A percentile compares a stretch with the other conserved stretches of the same genome.
phyloP scores from a whole-genome alignment of 495 filamentous ascomycete genomes.

The Lophium mytilinum region DNA sequence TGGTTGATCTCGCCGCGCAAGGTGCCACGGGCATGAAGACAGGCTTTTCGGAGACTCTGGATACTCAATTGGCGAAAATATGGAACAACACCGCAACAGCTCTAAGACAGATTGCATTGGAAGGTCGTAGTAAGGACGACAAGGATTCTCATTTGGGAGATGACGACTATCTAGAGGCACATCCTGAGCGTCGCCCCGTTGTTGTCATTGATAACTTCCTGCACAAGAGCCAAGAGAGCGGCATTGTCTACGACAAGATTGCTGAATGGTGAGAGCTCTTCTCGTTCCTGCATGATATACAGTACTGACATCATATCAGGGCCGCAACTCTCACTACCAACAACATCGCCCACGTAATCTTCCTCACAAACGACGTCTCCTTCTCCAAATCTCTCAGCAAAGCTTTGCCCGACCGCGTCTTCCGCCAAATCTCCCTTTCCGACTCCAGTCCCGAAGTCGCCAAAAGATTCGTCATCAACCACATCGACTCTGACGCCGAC shows the following conservation, averaged over 20 bases:
- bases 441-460: constrained; percentile 81
- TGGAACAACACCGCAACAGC: constrained; percentile 78
- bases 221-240: constrained; percentile 63
- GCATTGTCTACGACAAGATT: constrained; percentile 79
- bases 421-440: constrained; percentile 73
- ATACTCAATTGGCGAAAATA: constrained; percentile 86
- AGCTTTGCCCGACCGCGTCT: constrained; percentile 82
- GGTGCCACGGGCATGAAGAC: constrained; percentile 91
- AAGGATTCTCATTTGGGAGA: constrained; percentile 65
- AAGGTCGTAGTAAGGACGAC: constrained; percentile 57
- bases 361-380: constrained; percentile 86
- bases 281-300: background rate
- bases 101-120: constrained; percentile 66
- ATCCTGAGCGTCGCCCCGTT: constrained; percentile 76
- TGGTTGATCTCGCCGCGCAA: constrained; percentile 86
- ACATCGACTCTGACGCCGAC: constrained; percentile 51
- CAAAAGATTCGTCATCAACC: constrained; percentile 80
- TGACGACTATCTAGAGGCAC: constrained; percentile 85
- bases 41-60: constrained; percentile 89
- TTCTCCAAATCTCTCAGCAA: constrained; percentile 83
- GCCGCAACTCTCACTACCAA: constrained; percentile 75
- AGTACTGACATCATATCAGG: constrained; percentile 25
- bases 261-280: constrained; percentile 54
- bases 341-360: constrained; percentile 94
- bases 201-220: constrained; percentile 94